Base-by-base conservation (phyloP, 495 filamentous ascomycete species). In the Mytilinidion resinicola region DNA sequence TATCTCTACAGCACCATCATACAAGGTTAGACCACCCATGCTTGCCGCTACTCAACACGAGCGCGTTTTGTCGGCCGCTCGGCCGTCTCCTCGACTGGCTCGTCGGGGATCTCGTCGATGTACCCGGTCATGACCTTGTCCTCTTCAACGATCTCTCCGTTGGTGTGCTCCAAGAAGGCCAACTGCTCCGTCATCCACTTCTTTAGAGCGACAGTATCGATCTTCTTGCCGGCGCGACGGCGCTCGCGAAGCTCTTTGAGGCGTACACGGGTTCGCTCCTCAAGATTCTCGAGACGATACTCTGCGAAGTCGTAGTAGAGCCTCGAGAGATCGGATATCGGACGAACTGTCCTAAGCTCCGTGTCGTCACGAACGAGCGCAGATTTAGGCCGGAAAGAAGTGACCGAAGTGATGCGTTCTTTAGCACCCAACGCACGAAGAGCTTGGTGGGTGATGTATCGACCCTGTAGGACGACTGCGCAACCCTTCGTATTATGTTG, bases 321-420 rank as follows among this genome's bases (percentile, higher is more conserved):
- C 64, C 87, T 85, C 9, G 77, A 74, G 6, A 88, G 74, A 62
- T 86, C 74, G 1, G 84, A 87, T 42, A 88, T 79, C 0, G 79
- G 77, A 12, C 85, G 80, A 21, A 88, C 83, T 0, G 84, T 86
- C 9, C 77, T 81, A 43, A 89, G 76, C 25, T 85, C 80, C 5
- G 83, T 83, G 59, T 87, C 85, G 60, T 89, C 86, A 17, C 76
- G 78, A 46, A 82, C 64, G n/a, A 67, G 72, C 2, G 85, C 74
- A 38, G 75, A 76, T 17, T 77, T 78, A 2, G 85, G 83, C 7
- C 86, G 78, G 72, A 88, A 88, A 8, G 85, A 87, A 6, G 85
- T 88, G 21, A 88, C 85, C 77, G 86, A 84, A 33, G 82, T 85
- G 70, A 88, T 86, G 41, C 85, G 82, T 68, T 88, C 86, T 17